Conservation (phyloP, 2,329 filamentous ascomycete species). For the Lizonia empirigonia region DNA sequence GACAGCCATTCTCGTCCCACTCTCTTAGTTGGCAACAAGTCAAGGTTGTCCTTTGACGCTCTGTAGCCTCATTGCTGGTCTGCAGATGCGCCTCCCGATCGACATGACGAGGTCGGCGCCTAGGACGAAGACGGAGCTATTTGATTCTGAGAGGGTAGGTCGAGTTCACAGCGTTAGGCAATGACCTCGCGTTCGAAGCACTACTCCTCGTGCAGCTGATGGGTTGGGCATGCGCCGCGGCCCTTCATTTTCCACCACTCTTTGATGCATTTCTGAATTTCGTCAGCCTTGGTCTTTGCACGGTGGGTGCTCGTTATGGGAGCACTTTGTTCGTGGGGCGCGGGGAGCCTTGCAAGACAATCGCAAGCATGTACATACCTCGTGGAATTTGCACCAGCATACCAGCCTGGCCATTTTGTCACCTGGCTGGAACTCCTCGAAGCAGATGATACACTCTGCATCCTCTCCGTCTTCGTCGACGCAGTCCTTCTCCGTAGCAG, state of each 20-base stretch:
- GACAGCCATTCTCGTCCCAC: not conserved
- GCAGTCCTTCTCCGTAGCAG: conserved; percentile 68
- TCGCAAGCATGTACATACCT: conserved; percentile 41
- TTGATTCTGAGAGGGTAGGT: not conserved
- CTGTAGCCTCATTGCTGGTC: not conserved
- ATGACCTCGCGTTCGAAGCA: conserved; percentile 1
- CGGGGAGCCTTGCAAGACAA: not conserved
- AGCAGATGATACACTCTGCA: conserved; percentile 68
- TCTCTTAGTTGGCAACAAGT: not conserved
- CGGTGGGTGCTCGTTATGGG: too few species aligned
- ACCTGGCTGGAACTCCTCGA: conserved; percentile 67
- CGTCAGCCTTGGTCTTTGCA: conserved; percentile 5
- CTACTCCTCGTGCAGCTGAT: conserved; percentile 52
- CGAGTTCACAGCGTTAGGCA: not conserved
- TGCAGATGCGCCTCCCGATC: not conserved
- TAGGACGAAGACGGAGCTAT: too few species aligned
- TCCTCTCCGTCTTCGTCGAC: conserved; percentile 57
- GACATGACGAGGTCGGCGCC: too few species aligned
- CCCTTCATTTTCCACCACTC: conserved; percentile 65
- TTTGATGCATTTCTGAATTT: conserved; percentile 57
- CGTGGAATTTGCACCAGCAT: conserved; percentile 69
- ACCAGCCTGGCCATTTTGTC: conserved; percentile 65
- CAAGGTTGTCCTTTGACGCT: not conserved
- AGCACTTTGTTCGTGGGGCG: not conserved
- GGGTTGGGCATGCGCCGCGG: conserved; percentile 64